These are phyloP conservation scores for Cokeromyces recurvatus DNA, from an alignment of 371 early-diverging fungal species.

Conservation along the genomic window DNA sequence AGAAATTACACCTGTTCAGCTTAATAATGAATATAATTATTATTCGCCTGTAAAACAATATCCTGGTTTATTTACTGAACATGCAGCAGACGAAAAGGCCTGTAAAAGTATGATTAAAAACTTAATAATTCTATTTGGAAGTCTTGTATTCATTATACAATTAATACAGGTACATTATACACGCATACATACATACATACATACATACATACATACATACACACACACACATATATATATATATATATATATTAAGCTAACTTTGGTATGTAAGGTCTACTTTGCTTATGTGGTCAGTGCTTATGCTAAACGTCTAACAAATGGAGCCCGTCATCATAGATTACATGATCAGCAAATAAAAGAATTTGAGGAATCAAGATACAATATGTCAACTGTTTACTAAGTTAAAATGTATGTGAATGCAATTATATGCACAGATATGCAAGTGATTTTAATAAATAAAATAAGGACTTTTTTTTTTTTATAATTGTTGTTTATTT, in stretches of 20 bases:
- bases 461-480: no score
- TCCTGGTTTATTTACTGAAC: slow-evolving; percentile 20
- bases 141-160: slow-evolving; percentile 12
- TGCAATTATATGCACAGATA: no score
- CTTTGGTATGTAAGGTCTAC: slow-evolving; percentile 31
- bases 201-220: background rate
- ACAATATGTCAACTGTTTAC: slow-evolving; percentile 49
- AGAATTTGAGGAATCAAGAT: slow-evolving; percentile 47
- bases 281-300: slow-evolving; percentile 44
- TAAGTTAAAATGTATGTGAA: no score
- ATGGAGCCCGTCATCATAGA: slow-evolving; percentile 47
- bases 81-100: slow-evolving; percentile 6
- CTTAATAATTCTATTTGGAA: slow-evolving; percentile 14
- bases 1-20: slow-evolving; percentile 6
- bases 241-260: background rate
- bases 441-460: no score
- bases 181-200: background rate
- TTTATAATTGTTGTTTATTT: background rate
- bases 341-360: slow-evolving; percentile 50
- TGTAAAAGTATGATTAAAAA: slow-evolving; percentile 8
- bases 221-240: background rate
- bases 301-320: slow-evolving; percentile 40
- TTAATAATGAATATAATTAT: background rate
- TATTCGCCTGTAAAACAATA: slow-evolving; percentile 24
- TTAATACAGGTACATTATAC: slow-evolving; percentile 13